These are phyloP conservation scores for Melaleuca alternifolia DNA, from an alignment of 345 rosid species.

Conservation along the genomic window DNA sequence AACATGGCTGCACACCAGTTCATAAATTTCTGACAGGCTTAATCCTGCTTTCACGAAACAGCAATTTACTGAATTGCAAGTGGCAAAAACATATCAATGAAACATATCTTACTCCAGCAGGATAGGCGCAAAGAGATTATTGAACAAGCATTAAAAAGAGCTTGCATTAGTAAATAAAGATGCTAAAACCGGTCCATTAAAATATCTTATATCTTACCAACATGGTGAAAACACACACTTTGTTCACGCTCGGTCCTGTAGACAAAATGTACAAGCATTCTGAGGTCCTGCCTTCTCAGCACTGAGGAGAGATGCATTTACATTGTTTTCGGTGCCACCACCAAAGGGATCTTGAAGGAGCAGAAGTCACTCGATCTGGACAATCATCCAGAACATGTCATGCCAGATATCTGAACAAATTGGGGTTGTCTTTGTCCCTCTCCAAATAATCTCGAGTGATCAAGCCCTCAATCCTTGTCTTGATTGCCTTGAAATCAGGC, in stretches of 20 bases:
- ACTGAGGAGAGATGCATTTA: not conserved
- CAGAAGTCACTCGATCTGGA: not conserved
- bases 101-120: not conserved
- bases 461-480: constrained; percentile 90
- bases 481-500: constrained; percentile 95
- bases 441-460: constrained; percentile 85
- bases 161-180: not conserved
- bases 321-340: not conserved
- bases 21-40: not conserved
- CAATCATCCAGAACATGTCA: not conserved
- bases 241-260: not conserved
- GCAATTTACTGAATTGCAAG: not conserved
- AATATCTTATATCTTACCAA: not conserved
- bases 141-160: not conserved
- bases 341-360: not conserved
- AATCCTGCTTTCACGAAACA: not conserved
- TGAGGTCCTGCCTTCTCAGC: not conserved
- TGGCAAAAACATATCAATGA: not conserved
- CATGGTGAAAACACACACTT: not conserved
- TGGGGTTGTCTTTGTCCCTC: constrained; percentile 75
- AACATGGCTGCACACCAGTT: not conserved
- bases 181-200: not conserved
- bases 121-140: not conserved
- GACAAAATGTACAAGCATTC: not conserved
- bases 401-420: constrained; percentile 70